Evolutionary conservation across 176 grass and related monocot species (phyloP).

Genomic region (Avena insularis): DNA sequence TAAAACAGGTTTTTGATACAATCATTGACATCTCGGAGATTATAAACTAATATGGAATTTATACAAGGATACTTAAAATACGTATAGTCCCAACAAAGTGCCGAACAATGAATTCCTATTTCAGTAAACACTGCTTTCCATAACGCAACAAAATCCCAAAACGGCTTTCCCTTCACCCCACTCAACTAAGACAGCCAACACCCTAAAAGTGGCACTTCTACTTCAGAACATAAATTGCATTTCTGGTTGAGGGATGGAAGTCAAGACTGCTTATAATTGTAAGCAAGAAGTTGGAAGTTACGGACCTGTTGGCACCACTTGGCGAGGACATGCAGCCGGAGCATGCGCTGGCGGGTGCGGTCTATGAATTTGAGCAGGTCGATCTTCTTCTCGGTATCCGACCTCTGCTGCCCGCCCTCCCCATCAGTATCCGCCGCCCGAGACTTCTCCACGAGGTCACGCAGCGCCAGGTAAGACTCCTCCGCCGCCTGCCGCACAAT

Average conservation of each 20-base stretch:
- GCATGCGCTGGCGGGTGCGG: conserved; percentile 93
- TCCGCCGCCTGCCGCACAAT: conserved; percentile 79
- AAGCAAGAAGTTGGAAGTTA: neutral
- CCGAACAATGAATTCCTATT: conserved; percentile 17
- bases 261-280: neutral
- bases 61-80: conserved; percentile 4
- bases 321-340: conserved; percentile 94
- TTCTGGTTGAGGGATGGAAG: neutral
- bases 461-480: conserved; percentile 93
- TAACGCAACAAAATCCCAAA: conserved; percentile 13
- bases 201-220: neutral
- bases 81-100: neutral
- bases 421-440: conserved; percentile 57
- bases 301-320: conserved; percentile 91
- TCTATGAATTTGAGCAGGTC: conserved; percentile 96
- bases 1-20: neutral
- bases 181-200: conserved; percentile 34
- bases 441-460: conserved; percentile 91
- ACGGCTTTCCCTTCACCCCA: neutral
- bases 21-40: neutral
- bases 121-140: conserved; percentile 20
- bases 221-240: neutral
- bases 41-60: conserved; percentile 15
- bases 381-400: conserved; percentile 97
- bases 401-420: conserved; percentile 57